Evolutionary conservation across 768 basidiomycete species (phyloP), one percentile per base, ranked within the genome.

Genomic region (Amanita phalloides): DNA sequence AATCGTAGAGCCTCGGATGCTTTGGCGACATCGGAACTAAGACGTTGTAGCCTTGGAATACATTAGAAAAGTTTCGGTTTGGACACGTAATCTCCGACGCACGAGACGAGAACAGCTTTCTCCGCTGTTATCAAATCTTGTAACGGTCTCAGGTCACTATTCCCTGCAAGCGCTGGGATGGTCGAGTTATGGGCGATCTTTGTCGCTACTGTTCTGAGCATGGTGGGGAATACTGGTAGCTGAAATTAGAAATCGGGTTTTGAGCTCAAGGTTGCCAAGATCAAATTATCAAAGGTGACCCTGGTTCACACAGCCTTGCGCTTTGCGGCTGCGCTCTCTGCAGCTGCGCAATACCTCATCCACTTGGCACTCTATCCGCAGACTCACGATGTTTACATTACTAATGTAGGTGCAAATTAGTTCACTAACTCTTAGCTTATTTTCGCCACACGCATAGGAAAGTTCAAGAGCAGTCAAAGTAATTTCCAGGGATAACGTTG

Each of bases 101-200:
- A 91, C 89, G 86, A 77, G 45, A 73, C 68, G 28, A 94, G 71
- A 6, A 94, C 82, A 6, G 76, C 69, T 69, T 97, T 97, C 68
- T 96, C 92, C 1, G 87, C 79, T 2, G 81, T 84, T 51, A 97
- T 97, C 56, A 95, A 74, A 61, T 93, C 91, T 62, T 96, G 92
- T 6, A 96, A 70, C 0, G 83, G 79, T 25, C 84, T 70, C 3
- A 93, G 67, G 63, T 94, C 92, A 59, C 82, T 81, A 63, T 90
- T 92, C 0, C 72, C 76, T 11, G 63, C 74, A 14, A 90, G 66
- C 0, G 80, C 72, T 39, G 91, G 86, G 5, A 93, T 70, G 3
- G 88, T 86, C 1, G 90, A 83, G 61, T 90, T 92, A 66, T 95
- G 92, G 2, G 92, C 92, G 64, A 95, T 78, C 67, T 83, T 90